phyloP scores from a whole-genome alignment of 2,329 filamentous ascomycete genomes.

The Diaporthe aspalathi region DNA sequence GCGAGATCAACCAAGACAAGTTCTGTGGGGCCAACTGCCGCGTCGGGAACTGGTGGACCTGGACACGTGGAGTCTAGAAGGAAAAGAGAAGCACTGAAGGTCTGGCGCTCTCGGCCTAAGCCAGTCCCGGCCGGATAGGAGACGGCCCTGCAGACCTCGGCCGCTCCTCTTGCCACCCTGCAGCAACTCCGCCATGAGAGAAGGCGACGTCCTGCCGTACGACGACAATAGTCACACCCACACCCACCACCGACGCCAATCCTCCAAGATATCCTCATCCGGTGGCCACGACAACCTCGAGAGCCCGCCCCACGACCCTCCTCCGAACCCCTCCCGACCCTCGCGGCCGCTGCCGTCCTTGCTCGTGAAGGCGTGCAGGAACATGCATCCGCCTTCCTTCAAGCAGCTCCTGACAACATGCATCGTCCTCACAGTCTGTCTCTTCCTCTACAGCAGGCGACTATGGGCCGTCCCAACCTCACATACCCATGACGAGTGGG shows the following conservation, averaged over 20 bases:
- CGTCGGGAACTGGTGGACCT: slow-evolving; percentile 19
- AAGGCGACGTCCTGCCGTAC: slow-evolving; percentile 14
- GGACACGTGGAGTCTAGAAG: slow-evolving; percentile 23
- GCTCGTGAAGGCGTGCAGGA: slow-evolving; percentile 32
- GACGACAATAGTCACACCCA: slow-evolving; percentile 21
- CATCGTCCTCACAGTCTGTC: slow-evolving; percentile 38
- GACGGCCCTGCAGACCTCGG: not conserved
- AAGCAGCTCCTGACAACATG: slow-evolving; percentile 37
- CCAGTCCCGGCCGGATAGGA: slow-evolving; percentile 1
- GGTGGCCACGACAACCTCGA: slow-evolving; percentile 16
- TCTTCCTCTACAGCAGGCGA: slow-evolving; percentile 39
- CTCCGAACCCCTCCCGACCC: not conserved
- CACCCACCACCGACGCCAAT: slow-evolving; percentile 19
- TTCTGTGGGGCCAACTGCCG: slow-evolving; percentile 20
- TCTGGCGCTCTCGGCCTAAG: not conserved
- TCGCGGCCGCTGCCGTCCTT: slow-evolving; percentile 31
- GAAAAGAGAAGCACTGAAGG: slow-evolving; percentile 22
- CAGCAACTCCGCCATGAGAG: slow-evolving; percentile 11
- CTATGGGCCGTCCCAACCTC: slow-evolving; percentile 31
- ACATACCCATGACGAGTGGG: slow-evolving; percentile 37
- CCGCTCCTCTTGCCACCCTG: not conserved
- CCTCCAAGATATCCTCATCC: slow-evolving; percentile 21
- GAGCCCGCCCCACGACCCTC: not conserved
- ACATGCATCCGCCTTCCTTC: slow-evolving; percentile 39
- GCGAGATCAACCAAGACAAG: slow-evolving; percentile 21